Conservation (phyloP, 2,329 filamentous ascomycete species). For the Neopestalotiopsis sp. region DNA sequence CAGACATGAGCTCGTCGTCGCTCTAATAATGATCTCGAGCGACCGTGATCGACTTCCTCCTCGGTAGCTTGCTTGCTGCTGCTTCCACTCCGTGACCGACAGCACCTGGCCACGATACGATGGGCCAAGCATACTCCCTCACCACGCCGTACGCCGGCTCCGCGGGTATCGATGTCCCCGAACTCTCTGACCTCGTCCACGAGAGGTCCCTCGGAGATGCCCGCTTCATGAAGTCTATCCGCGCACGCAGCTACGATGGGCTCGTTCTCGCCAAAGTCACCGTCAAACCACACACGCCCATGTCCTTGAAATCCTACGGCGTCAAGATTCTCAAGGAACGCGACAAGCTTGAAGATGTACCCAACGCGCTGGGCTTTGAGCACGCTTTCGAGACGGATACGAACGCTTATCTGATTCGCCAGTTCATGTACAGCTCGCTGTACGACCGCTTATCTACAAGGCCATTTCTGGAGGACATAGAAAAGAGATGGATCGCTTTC, state of each 20-base stretch:
- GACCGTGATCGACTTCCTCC: slow-evolving; percentile 23
- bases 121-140: slow-evolving; percentile 97
- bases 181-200: slow-evolving; percentile 88
- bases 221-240: slow-evolving; percentile 95
- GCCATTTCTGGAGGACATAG: slow-evolving; percentile 94
- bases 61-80: slow-evolving; percentile 31
- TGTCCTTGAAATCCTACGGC: slow-evolving; percentile 81
- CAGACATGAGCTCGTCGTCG: slow-evolving; percentile 14
- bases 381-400: slow-evolving; percentile 89
- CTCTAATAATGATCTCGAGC: slow-evolving; percentile 26
- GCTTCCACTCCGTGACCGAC: neutral
- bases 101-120: slow-evolving; percentile 44
- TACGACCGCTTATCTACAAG: slow-evolving; percentile 97
- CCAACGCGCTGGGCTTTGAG: slow-evolving; percentile 90
- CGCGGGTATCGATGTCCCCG: slow-evolving; percentile 91
- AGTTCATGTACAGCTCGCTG: slow-evolving; percentile 94
- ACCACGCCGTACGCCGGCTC: slow-evolving; percentile 90
- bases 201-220: slow-evolving; percentile 91
- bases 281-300: slow-evolving; percentile 86
- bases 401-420: slow-evolving; percentile 90
- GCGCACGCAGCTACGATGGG: slow-evolving; percentile 87
- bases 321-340: slow-evolving; percentile 80
- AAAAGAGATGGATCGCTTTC: slow-evolving; percentile 98
- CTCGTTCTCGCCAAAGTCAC: slow-evolving; percentile 93
- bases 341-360: slow-evolving; percentile 78